These are phyloP conservation scores for Pythium sp. DNA, from an alignment of 352 stramenopile genomes.

Conservation along the genomic window DNA sequence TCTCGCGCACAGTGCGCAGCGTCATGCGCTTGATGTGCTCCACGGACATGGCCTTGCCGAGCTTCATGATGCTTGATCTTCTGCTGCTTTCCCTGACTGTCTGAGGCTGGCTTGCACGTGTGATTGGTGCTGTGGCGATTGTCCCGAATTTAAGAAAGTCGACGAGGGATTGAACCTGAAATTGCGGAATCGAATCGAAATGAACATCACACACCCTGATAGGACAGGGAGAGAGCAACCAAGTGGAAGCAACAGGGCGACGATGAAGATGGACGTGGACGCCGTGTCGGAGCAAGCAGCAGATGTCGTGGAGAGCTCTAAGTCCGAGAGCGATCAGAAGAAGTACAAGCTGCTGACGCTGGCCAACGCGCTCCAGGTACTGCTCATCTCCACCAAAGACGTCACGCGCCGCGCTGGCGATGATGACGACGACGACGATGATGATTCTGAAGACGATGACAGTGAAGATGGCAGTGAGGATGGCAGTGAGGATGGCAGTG, in stretches of 20 bases:
- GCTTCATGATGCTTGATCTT: conserved; percentile 56
- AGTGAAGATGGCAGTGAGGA: conserved; percentile 15
- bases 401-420: conserved; percentile 32
- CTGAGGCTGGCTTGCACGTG: not conserved
- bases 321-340: conserved; percentile 82
- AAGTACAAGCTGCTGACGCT: conserved; percentile 83
- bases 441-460: conserved; percentile 29
- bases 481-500: conserved; percentile 19
- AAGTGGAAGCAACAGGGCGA: not conserved
- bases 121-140: conserved; percentile 14
- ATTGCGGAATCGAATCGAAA: not conserved
- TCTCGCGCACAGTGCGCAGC: conserved; percentile 78
- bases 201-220: not conserved
- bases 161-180: conserved; percentile 4
- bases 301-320: conserved; percentile 57
- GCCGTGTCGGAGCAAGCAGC: not conserved
- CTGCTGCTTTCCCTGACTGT: conserved; percentile 17
- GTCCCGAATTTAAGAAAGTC: not conserved
- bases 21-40: conserved; percentile 92
- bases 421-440: conserved; percentile 14
- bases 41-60: conserved; percentile 71
- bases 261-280: conserved; percentile 5
- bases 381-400: conserved; percentile 69
- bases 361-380: conserved; percentile 64
- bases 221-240: conserved; percentile 12